These are phyloP conservation scores for Candida lessepsii DNA, from an alignment of 805 yeast species.

Conservation along the genomic window DNA sequence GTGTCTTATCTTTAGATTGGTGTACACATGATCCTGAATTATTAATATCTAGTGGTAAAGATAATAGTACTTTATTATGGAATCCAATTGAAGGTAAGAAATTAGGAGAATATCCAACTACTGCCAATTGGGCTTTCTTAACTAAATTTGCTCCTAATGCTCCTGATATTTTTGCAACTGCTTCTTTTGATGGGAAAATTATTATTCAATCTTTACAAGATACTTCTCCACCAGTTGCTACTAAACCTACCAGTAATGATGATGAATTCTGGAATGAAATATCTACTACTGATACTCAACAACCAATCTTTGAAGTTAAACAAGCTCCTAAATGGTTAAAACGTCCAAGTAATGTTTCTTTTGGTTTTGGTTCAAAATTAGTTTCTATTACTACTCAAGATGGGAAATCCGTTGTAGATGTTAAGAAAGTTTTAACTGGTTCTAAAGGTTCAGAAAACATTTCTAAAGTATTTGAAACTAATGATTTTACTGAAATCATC, in stretches of 20 bases:
- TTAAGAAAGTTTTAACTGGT: conserved; percentile 39
- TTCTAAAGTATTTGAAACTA: conserved; percentile 54
- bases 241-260: conserved; percentile 39
- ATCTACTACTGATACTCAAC: conserved; percentile 64
- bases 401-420: conserved; percentile 41
- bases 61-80: conserved; percentile 86
- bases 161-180: conserved; percentile 87
- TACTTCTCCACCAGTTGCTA: conserved; percentile 57
- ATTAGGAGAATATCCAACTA: conserved; percentile 84
- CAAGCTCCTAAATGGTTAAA: conserved; percentile 93
- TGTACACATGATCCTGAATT: conserved; percentile 76
- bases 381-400: conserved; percentile 50
- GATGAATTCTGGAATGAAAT: conserved; percentile 89
- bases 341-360: conserved; percentile 68
- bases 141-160: conserved; percentile 82
- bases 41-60: conserved; percentile 88
- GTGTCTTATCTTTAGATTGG: conserved; percentile 92
- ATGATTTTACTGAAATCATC: conserved; percentile 55
- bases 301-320: conserved; percentile 64
- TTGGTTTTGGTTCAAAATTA: conserved; percentile 93
- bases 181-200: conserved; percentile 84
- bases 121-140: conserved; percentile 92
- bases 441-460: conserved; percentile 42
- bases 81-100: conserved; percentile 73
- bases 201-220: conserved; percentile 86